A percentile compares a stretch with the other conserved stretches of the same genome.
Evolutionary conservation across 345 rosid genomes (phyloP).

Genomic region (Eucalyptus tenuipes): DNA sequence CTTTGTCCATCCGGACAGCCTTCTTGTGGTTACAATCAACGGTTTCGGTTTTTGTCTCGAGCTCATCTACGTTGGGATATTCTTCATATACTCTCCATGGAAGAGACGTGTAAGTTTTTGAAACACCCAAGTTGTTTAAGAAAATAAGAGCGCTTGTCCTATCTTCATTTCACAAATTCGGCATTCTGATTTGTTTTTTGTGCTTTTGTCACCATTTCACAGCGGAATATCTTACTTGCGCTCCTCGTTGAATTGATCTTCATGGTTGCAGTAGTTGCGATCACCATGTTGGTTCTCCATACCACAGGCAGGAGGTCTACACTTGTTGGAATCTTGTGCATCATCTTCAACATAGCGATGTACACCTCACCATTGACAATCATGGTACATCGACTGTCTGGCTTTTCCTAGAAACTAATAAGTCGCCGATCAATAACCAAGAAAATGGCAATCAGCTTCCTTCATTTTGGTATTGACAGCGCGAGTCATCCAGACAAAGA

Average conservation of each 20-base stretch:
- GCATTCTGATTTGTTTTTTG: background rate
- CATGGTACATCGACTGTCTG: conserved; percentile 20
- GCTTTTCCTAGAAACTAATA: background rate
- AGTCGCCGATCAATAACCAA: background rate
- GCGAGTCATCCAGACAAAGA: conserved; percentile 55
- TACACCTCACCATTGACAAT: conserved; percentile 61
- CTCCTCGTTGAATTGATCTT: conserved; percentile 31
- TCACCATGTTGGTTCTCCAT: conserved; percentile 23
- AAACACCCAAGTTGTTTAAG: background rate
- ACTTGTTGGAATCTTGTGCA: conserved; percentile 29
- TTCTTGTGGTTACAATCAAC: conserved; percentile 52
- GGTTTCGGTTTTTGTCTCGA: conserved; percentile 48
- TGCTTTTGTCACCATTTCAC: background rate
- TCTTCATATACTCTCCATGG: conserved; percentile 24
- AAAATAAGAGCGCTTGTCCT: background rate
- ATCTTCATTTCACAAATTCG: background rate
- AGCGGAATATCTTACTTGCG: conserved; percentile 11
- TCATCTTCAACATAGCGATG: conserved; percentile 36
- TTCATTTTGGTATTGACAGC: background rate
- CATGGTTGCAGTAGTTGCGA: conserved; percentile 16
- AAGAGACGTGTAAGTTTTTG: conserved; percentile 15
- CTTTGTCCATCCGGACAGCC: conserved; percentile 44
- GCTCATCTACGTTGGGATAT: conserved; percentile 31
- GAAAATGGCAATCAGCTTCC: background rate
- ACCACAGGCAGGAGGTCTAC: conserved; percentile 27